Percentiles rank a stretch among this genome's conserved stretches.
Evolutionary conservation across 2,329 filamentous ascomycete genomes (phyloP).

Genomic region (Emmonsiellopsis sp.): DNA sequence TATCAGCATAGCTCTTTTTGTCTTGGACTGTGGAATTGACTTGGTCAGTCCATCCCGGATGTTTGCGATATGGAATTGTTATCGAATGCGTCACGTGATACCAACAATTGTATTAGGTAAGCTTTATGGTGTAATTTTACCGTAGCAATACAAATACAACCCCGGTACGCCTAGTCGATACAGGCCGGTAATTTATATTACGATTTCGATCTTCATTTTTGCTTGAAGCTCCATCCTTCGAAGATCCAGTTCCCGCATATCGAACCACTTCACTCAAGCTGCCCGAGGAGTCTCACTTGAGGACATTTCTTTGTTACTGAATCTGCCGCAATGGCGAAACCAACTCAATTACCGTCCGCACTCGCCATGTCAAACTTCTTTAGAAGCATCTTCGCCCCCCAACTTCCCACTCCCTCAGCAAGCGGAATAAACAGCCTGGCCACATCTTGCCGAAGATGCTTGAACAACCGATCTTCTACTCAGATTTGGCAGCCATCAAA

Average conservation of each 20-base stretch:
- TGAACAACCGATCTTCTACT: neutral
- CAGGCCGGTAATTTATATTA: no score
- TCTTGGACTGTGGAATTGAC: neutral
- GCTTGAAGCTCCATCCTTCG: no score
- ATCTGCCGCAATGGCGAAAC: neutral
- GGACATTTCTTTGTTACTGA: no score
- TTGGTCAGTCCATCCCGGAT: neutral
- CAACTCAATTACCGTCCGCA: neutral
- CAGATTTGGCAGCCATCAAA: neutral
- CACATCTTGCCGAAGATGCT: neutral
- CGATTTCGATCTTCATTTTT: no score
- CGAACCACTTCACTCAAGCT: no score
- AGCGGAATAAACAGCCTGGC: neutral
- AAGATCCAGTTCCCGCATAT: no score
- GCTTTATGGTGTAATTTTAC: no score
- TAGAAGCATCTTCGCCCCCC: neutral
- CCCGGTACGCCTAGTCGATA: no score
- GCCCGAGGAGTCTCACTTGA: no score
- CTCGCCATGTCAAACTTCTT: neutral
- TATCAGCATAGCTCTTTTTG: slow-evolving; percentile 17
- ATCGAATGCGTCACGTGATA: no score
- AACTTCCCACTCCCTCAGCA: neutral
- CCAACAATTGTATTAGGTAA: no score
- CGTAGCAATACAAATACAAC: no score
- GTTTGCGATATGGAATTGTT: neutral